Base-by-base conservation (phyloP, 352 stramenopile genomes). In the Phytophthora europaea region DNA sequence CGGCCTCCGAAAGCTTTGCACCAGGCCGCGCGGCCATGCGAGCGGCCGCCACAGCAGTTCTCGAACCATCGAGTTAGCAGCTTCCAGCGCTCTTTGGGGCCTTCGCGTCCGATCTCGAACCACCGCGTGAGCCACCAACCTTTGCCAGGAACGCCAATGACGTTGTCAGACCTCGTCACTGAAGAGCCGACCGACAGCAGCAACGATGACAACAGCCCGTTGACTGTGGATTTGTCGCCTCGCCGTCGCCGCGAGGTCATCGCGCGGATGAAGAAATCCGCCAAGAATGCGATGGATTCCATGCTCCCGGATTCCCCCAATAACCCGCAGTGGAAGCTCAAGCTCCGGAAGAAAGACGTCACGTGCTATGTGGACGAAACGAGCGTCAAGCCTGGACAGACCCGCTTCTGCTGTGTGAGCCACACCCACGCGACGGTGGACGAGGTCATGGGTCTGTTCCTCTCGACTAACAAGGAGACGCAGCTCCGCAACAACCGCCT, bases 331-430 rank as follows among this genome's bases (percentile, higher is more conserved):
- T 84, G 82, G 82, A 78, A 78, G 38, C 57, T 70, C 51, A 85
- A 85, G 64, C 61, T 79, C 15, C 52, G 67, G 6, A 84, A 78
- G 67, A 81, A 80, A 13, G 69, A 73, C 45, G 57, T 83, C 13
- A 59, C 75, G 40, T 89, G 85, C 68, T 85, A 80, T 59, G 65
- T 84, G 6, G 82, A 89, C 67, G 63, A 85, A 43, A 69, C 69
- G 4, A 81, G 67, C 12, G 64, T 70, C 47, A 48, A 57, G 28
- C 56, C 70, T 5, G 77, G 72, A 1, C 79, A 89, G 68, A 83
- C 71, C 12, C 74, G 79, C 23, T 86, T 87, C 67, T 85, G 79
- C 64, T 87, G 79, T 58, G 78, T 86, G 38, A 78, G 68, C 47
- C 72, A 86, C 65, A 85, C 78, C 13, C 58, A 62, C 43, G 80